Evolutionary conservation across 768 basidiomycete genomes (phyloP).

Genomic region (Rhodotorula sphaerocarpa): DNA sequence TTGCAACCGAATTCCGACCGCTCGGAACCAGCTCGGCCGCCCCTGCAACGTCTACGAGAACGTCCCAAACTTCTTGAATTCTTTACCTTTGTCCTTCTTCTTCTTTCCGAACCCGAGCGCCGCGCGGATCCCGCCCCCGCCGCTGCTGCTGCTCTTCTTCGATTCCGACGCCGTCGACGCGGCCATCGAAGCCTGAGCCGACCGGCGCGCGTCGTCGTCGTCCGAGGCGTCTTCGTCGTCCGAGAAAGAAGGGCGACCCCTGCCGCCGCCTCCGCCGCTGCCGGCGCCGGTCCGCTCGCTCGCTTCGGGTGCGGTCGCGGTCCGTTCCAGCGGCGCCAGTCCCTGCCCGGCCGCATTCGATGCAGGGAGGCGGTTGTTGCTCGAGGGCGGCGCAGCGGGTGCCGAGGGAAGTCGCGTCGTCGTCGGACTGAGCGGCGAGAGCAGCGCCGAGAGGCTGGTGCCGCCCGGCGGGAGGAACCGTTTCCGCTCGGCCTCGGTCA

Average conservation of each 20-base stretch:
- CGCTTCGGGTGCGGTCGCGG: conserved; percentile 15
- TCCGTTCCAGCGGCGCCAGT: conserved; percentile 20
- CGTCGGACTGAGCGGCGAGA: background rate
- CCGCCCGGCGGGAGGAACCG: background rate
- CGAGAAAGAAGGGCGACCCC: too few relatives aligned
- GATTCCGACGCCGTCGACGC: background rate
- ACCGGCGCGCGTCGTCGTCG: too few relatives aligned
- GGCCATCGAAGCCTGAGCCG: too few relatives aligned
- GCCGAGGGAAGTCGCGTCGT: background rate
- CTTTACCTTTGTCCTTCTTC: conserved; percentile 30
- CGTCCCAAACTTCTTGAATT: conserved; percentile 26
- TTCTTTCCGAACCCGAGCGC: conserved; percentile 4
- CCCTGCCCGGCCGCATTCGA: background rate
- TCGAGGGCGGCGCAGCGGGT: background rate
- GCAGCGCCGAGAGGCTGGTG: background rate
- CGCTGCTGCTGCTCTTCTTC: background rate
- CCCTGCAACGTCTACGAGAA: too few relatives aligned
- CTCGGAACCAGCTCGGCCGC: too few relatives aligned
- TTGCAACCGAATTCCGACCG: too few relatives aligned
- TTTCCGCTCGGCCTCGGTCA: conserved; percentile 11
- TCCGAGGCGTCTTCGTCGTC: too few relatives aligned
- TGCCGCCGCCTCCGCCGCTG: background rate
- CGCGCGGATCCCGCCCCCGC: background rate
- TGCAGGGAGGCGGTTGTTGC: background rate
- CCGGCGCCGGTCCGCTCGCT: background rate